Percentiles rank a stretch among this genome's conserved stretches.
These are phyloP conservation scores for Xerophyta viscosa DNA, from an alignment of 106 monocot species.

Conservation along the genomic window DNA sequence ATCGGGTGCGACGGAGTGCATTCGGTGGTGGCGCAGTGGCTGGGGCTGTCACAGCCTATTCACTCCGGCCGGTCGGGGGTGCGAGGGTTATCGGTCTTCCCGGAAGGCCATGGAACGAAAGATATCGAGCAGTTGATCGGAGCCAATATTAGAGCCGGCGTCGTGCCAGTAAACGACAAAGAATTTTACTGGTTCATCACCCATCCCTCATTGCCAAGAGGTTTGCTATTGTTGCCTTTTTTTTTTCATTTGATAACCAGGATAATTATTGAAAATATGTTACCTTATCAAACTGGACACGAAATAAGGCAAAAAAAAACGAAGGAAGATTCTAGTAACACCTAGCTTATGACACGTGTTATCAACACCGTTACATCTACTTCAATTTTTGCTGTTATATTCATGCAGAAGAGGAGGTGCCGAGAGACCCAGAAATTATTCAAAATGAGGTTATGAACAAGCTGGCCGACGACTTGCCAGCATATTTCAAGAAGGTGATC, in stretches of 20 bases:
- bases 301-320: too few species aligned
- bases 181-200: slow-evolving; percentile 31
- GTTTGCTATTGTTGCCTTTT: too few species aligned
- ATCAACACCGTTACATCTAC: too few species aligned
- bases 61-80: slow-evolving; percentile 22
- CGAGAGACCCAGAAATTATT: slow-evolving; percentile 17
- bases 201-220: slow-evolving; percentile 5
- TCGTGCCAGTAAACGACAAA: slow-evolving; percentile 22
- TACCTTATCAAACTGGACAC: too few species aligned
- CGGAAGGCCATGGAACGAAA: slow-evolving; percentile 24
- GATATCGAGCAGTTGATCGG: slow-evolving; percentile 21
- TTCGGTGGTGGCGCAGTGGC: slow-evolving; percentile 45
- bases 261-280: too few species aligned
- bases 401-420: slow-evolving; percentile 17
- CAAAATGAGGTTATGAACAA: slow-evolving; percentile 4
- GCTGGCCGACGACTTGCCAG: slow-evolving; percentile 18
- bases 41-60: slow-evolving; percentile 25
- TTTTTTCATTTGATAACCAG: too few species aligned
- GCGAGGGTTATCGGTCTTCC: slow-evolving; percentile 21
- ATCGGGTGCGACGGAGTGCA: slow-evolving; percentile 55
- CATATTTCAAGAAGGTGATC: slow-evolving; percentile 8
- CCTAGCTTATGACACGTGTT: too few species aligned
- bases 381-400: too few species aligned
- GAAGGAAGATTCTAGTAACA: too few species aligned
- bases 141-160: slow-evolving; percentile 22